Evolutionary conservation across 257 asterid genomes (phyloP), one percentile per base, ranked within the genome.

Genomic region (Scutellaria minor): DNA sequence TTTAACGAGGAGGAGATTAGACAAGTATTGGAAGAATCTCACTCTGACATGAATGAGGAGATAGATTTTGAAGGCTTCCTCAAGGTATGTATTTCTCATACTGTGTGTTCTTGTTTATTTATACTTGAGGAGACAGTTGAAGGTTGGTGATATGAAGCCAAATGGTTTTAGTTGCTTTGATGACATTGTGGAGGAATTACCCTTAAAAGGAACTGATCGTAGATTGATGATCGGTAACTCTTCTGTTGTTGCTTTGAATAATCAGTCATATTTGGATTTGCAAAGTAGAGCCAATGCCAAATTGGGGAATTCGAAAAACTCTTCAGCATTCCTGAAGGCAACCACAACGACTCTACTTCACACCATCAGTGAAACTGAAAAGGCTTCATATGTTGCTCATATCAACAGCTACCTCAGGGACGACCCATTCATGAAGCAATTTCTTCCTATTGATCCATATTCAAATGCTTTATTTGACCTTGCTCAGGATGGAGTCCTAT

Each of bases 331-430:
- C 81, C 89, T 94, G 54, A 94, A 89, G 88, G 96, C 90, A 73
- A 88, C 97, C 55, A 89, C 92, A 3, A 94, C 97, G 14, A 91
- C 96, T 52, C 90, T 94, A 52, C 95, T 93, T 71, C 98, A 94
- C 77, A 91, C 97, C 10, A 86, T 94, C 79, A 85, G 79, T 66
- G 96, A 84, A 68, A 81, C 96, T 20, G 98, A 94, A 81, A 89
- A 84, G 87, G 82, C 97, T 63, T 89, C 96, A 7, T 91, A 91
- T 83, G 96, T 94, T 69, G 91, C 96, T 78, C 98, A 94, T 74
- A 86, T 94, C 79, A 94, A 94, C 82, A 94, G 96, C 86, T 89
- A 89, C 79, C 96, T 91, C 59, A 91, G 97, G 81, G 96, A 94
- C 74, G 98, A 94, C 78, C 92, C 96, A 5, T 91, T 94, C 80